Evolutionary conservation across 2,329 filamentous ascomycete genomes (phyloP), one percentile per base, ranked within the genome.

Genomic region (Hypoxylon sp.): DNA sequence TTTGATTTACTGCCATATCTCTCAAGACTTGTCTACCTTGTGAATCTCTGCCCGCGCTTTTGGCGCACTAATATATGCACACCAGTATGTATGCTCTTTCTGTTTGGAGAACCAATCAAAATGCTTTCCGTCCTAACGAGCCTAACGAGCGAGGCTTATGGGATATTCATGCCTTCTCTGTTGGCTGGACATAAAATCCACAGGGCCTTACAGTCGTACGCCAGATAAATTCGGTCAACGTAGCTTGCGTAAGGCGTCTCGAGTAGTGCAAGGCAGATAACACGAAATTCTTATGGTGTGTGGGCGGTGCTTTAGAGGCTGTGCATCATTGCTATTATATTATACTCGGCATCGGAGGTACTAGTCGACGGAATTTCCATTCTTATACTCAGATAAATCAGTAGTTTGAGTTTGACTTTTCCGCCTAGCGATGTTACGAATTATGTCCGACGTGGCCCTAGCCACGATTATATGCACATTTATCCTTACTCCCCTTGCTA

Each of bases 391-490:
- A 4, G 7, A 7, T 17, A 13, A n/a, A 15, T 17, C 2, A 17
- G 37, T 3, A 17, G 6, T 17, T 15, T 41, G 6, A 41, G 17
- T 15, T 19, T 41, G 17, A 41, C 6, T 6, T 3, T n/a, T 5
- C 39, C 32, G 3, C 41, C 10, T 15, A 61, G n/a, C n/a, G n/a
- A n/a, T 61, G 58, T 15, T 41, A 28, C 17, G 26, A 37, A 13
- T 28, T 19, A 15, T 24, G 22, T 77, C 78, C 74, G 77, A 55
- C 11, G 48, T 71, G 69, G 5, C 76, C 74, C 26, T 76, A 49
- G 10, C 75, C 75, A 37, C 71, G 71, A 56, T 63, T 24, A 22
- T 63, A 46, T 63, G 56, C 46, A 52, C 32, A 15, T 56, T 41
- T 41, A 19, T 59, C 24, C 56, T 63, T 34, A 34, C 30, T 24